Evolutionary conservation across 768 basidiomycete species (phyloP), one percentile per base, ranked within the genome.

Genomic region (Hypholoma sublateritium): DNA sequence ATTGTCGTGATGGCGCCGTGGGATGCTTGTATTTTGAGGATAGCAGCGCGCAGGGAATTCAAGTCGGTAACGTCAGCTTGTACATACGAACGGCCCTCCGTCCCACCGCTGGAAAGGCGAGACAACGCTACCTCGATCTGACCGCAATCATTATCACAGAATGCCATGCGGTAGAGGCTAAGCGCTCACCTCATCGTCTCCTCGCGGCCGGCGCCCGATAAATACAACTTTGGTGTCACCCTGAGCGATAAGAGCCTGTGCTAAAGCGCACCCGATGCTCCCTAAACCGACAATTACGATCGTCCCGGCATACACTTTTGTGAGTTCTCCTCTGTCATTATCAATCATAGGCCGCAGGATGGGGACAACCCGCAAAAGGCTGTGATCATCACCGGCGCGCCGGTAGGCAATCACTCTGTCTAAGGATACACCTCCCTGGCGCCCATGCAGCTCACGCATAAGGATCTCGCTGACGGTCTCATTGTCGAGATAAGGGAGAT

Each of bases 201-300:
- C 25, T n/a, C 21, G 5, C 28, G 25, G 17, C 13, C 62, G 49
- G n/a, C 62, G 57, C 46, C 67, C 69, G 49, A 64, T 50, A 24
- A 64, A 64, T 5, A 66, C 56, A n/a, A 70, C 58, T 1, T 36
- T 41, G 16, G 48, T 34, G 8, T 60, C 59, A 5, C 62, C 58
- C 6, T 54, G 28, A 7, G 63, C 34, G 37, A 55, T 21, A 48
- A 70, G 51, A 7, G 56, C 16, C 6, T 53, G 19, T 35, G 59
- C 66, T 16, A 70, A 50, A 24, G 63, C 61, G 32, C 44, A 24
- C 2, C 69, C 68, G 19, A 70, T 69, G 43, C 65, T 68, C 2
- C 69, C 69, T 57, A 70, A 58, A 4, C 69, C 68, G 14, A 67
- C 58, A 24, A 69, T 61, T 16, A 69, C 53, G 2, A 67, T 50